Percentiles rank a stretch among this genome's conserved stretches.
These are phyloP conservation scores for Saccharomycopsis sp. DNA, from an alignment of 805 yeast species.

Conservation along the genomic window DNA sequence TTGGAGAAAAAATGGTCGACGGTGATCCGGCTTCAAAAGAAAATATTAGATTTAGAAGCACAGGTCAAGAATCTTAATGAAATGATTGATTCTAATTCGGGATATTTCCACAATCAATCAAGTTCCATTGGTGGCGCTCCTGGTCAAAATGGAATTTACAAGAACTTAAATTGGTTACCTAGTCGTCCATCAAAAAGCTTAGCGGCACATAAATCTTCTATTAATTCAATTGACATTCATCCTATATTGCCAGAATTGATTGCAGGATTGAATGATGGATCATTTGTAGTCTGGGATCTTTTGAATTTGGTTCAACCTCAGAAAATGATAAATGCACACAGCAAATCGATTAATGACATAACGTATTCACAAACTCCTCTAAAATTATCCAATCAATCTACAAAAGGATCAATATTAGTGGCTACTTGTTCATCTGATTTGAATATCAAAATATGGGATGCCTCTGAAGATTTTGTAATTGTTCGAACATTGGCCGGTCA, in stretches of 20 bases:
- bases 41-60: conserved; percentile 62
- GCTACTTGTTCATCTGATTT: conserved; percentile 46
- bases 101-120: conserved; percentile 11
- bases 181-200: conserved; percentile 35
- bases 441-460: conserved; percentile 66
- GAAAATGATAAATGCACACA: conserved; percentile 63
- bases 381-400: conserved; percentile 18
- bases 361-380: conserved; percentile 44
- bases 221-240: conserved; percentile 63
- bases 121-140: conserved; percentile 17
- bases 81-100: conserved; percentile 31
- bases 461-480: conserved; percentile 40
- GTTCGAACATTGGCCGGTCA: conserved; percentile 71
- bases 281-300: conserved; percentile 64
- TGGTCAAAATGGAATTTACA: conserved; percentile 15
- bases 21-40: conserved; percentile 70
- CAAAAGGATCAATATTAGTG: conserved; percentile 27
- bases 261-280: conserved; percentile 67
- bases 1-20: conserved; percentile 84
- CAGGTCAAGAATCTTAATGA: conserved; percentile 44
- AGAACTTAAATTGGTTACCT: conserved; percentile 56
- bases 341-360: conserved; percentile 56
- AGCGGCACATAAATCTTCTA: conserved; percentile 51
- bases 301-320: conserved; percentile 55
- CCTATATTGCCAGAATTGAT: conserved; percentile 62